Base-by-base conservation (phyloP, 768 basidiomycete genomes). In the Phylloporus sp. region DNA sequence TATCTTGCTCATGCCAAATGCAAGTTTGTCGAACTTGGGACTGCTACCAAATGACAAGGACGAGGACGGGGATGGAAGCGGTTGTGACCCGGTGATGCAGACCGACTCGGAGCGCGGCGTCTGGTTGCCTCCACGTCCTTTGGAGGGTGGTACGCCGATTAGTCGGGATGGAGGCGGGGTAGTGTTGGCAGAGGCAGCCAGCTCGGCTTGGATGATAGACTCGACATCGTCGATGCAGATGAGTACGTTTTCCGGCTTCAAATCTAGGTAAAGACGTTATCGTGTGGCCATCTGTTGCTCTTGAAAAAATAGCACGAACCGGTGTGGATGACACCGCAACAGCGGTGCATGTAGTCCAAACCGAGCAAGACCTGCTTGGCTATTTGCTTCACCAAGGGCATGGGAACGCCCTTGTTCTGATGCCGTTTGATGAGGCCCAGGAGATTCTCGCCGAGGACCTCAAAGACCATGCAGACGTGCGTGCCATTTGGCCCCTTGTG, bases 401-500 rank as follows among this genome's bases (percentile, higher is more conserved):
- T 89, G 13, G 95, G 94, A 1, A 98, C 94, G 54, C 95, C 95
- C 59, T 95, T 93, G 71, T 92, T 93, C 74, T 98, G 94, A 71
- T 98, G 92, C 10, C 95, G 81, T 69, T 96, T 97, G 78, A 98
- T 96, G 58, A 99, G 79, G 5, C 87, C 93, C 3, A 98, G 80
- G 3, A 99, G 74, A 64, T 95, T 97, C 70, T 99, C 95, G 50
- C 95, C 96, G 9, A 99, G 79, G 21, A 98, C 96, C 67, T 99
- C 96, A 61, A 97, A 97, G 13, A 96, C 93, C 96, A 99, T 98
- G 77, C 96, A 98, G 56, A 99, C 89, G 69, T 99, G 96, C 14
- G 80, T 85, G 29, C 96, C 96, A 65, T 99, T 96, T 9, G 93
- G 93, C 2, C 96, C 96, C 51, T 87, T 88, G 70, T 98, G 96